Percentiles rank a stretch among this genome's conserved stretches.
Conservation (phyloP, 176 grass and related monocot genomes). For the Carex kokanica region DNA sequence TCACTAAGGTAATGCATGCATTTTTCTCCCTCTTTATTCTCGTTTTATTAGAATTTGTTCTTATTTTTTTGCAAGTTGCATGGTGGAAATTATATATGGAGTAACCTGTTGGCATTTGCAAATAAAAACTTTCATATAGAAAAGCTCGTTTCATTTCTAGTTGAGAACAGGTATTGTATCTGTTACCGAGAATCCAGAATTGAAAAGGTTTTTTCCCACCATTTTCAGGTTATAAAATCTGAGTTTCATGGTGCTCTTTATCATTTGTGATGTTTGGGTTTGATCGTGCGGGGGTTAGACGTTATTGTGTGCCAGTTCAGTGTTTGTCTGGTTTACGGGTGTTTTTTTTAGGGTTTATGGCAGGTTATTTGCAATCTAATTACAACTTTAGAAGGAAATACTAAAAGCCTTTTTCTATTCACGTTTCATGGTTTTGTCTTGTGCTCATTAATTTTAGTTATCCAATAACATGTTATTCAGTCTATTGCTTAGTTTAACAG, state of each 20-base stretch:
- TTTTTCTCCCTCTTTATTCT: not conserved
- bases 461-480: not conserved
- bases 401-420: not conserved
- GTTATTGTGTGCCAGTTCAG: not conserved
- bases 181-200: not conserved
- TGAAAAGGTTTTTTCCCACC: not conserved
- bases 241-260: not conserved
- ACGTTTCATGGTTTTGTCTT: not conserved
- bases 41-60: not conserved
- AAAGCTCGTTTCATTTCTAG: not conserved
- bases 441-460: not conserved
- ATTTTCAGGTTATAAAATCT: not conserved
- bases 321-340: not conserved
- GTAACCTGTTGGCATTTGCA: not conserved
- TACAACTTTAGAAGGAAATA: not conserved
- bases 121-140: not conserved
- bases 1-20: conserved; percentile 70
- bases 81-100: not conserved
- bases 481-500: not conserved
- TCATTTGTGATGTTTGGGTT: not conserved
- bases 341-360: not conserved
- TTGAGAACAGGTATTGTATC: not conserved
- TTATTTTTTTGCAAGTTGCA: not conserved
- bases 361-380: not conserved
- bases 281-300: not conserved